Conservation (phyloP, 352 stramenopile species). For the Globisporangium barbulae region DNA sequence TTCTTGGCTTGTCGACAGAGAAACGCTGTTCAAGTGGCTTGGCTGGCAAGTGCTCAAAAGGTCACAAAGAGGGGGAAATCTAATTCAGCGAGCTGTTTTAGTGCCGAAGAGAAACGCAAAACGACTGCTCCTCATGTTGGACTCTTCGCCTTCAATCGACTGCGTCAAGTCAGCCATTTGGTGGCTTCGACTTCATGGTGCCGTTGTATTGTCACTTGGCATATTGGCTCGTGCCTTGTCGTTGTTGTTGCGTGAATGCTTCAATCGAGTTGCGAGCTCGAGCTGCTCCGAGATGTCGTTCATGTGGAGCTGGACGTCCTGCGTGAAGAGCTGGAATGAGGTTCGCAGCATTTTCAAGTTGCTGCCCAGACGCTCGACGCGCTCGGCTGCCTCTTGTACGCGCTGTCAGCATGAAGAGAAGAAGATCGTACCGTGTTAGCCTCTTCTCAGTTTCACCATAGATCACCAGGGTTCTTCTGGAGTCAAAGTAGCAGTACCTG, state of each 20-base stretch:
- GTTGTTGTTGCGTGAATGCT: not conserved
- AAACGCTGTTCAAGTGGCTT: not conserved
- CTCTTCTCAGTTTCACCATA: not conserved
- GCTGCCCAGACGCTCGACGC: conserved; percentile 34
- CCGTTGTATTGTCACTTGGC: not conserved
- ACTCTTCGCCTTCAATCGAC: too few species aligned
- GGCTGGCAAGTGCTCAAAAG: not conserved
- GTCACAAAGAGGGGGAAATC: not conserved
- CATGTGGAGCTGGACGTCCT: conserved; percentile 53
- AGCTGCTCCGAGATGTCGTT: conserved; percentile 43
- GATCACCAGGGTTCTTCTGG: not conserved
- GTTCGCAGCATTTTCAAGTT: conserved; percentile 43
- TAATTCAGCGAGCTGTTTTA: not conserved
- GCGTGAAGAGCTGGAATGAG: conserved; percentile 59
- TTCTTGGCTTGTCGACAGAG: not conserved
- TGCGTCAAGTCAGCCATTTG: too few species aligned
- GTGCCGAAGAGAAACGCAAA: conserved; percentile 1
- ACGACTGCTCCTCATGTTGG: not conserved
- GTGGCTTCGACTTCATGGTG: not conserved
- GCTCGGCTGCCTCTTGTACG: conserved; percentile 24
- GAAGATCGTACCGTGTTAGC: not conserved
- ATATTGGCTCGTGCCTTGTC: not conserved
- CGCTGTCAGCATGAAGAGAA: conserved; percentile 21
- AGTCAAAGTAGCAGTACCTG: conserved; percentile 13
- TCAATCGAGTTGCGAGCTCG: conserved; percentile 20